Percentiles rank a stretch among this genome's conserved stretches.
Evolutionary conservation across 2,329 filamentous ascomycete genomes (phyloP).

Genomic region (Beauveria bassiana): DNA sequence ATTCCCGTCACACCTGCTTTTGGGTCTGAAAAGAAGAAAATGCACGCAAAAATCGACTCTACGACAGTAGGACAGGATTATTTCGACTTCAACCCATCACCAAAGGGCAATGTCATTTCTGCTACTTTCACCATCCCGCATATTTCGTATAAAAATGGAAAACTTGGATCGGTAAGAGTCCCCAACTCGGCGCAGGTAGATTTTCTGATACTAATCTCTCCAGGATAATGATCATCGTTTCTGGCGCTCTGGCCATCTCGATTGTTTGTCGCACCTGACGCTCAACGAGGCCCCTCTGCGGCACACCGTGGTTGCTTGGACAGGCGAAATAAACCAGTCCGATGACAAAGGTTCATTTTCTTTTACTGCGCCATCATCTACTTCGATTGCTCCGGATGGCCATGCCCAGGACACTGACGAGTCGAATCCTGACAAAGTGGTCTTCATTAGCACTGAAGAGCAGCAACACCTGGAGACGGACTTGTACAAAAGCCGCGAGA

Average conservation of each 20-base stretch:
- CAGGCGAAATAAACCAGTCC: constrained; percentile 65
- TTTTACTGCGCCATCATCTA: constrained; percentile 21
- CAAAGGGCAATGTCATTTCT: constrained; percentile 58
- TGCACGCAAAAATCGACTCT: neutral
- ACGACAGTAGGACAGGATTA: neutral
- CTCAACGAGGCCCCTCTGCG: constrained; percentile 79
- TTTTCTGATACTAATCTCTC: neutral
- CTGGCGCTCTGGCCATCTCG: constrained; percentile 78
- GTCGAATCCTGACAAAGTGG: constrained; percentile 11
- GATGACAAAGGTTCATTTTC: neutral
- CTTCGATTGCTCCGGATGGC: constrained; percentile 36
- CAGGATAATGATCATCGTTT: neutral
- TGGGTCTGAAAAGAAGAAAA: neutral
- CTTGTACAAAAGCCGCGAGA: constrained; percentile 62
- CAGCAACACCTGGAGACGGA: constrained; percentile 65
- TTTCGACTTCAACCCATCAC: neutral
- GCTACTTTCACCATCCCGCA: constrained; percentile 57
- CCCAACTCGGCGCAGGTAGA: neutral
- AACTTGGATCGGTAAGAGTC: constrained; percentile 51
- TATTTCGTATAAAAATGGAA: constrained; percentile 48
- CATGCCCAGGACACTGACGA: constrained; percentile 45
- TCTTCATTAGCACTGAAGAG: constrained; percentile 63
- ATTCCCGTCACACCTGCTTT: constrained; percentile 8
- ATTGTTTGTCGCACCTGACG: constrained; percentile 80
- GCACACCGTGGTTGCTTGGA: constrained; percentile 90